Conservation (phyloP, 768 basidiomycete genomes). For the Tricholoma matsutake region DNA sequence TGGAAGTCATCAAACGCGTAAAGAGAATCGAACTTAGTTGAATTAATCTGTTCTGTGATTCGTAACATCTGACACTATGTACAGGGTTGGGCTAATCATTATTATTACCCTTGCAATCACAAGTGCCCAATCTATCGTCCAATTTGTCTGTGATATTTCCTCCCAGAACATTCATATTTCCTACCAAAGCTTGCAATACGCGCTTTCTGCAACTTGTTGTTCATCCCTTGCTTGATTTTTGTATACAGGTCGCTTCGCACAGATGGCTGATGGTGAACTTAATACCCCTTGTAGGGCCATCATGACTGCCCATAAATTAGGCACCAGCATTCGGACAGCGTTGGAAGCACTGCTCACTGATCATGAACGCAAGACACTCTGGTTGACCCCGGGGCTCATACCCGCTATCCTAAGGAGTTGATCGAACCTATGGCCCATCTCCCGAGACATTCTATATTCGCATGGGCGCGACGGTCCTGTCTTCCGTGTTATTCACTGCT, state of each 20-base stretch:
- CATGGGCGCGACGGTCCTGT: too few species aligned
- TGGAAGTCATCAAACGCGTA: neutral
- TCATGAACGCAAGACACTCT: constrained; percentile 56
- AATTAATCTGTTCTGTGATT: too few species aligned
- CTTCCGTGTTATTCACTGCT: too few species aligned
- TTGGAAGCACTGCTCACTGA: constrained; percentile 53
- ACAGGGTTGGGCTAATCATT: too few species aligned
- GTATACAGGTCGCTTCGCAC: constrained; percentile 23
- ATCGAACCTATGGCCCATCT: too few species aligned
- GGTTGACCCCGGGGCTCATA: constrained; percentile 49
- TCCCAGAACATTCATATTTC: too few species aligned
- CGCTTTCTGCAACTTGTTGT: constrained; percentile 13
- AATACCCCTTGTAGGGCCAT: constrained; percentile 41
- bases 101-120: too few species aligned
- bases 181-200: neutral
- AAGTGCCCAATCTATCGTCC: neutral
- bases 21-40: neutral
- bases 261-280: too few species aligned
- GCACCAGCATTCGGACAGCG: constrained; percentile 38
- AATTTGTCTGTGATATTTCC: neutral
- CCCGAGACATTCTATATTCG: too few species aligned
- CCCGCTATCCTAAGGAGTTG: constrained; percentile 38
- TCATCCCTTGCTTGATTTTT: constrained; percentile 11
- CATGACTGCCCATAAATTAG: constrained; percentile 51
- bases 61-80: too few species aligned